Base-by-base conservation (phyloP, 1,284 basidiomycete species). In the Cerrena zonata region DNA sequence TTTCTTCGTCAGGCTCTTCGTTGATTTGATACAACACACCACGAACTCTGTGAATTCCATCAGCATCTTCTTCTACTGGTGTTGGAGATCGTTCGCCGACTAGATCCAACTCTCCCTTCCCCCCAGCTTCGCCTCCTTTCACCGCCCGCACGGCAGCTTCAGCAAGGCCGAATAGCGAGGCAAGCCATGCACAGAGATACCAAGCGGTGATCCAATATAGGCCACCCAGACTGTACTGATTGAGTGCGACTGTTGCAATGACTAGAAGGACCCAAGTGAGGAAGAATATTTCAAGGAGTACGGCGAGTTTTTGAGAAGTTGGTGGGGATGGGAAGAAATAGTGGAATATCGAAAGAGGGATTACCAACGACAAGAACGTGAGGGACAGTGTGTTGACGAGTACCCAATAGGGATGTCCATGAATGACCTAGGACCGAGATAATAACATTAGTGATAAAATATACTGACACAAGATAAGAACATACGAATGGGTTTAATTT, bases 401-500 rank as follows among this genome's bases (percentile, higher is more conserved):
- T 5, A 58, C 54, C 23, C 49, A 24, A 24, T 47, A 52, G 13
- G 52, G 52, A 21, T 55, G 49, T 18, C 52, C 48, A 21, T 58
- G 47, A 2, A 56, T 43, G 5, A 52, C 40, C 56, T 58, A 27
- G 19, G 26, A 34, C 11, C 24, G 23, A 36, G 26, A 19, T 24
- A 27, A 15, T n/a, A n/a, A n/a, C n/a, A n/a, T 7, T 15, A 43
- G 13, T 40, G 15, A n/a, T n/a, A n/a, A n/a, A n/a, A n/a, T 34
- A 34, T 7, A 7, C 30, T 34, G 30, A 34, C 26, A 26, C 19
- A 23, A 23, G 19, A 46, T 26, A 45, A 19, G 38, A n/a, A 68
- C 86, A 55, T 60, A 88, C 86, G 54, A 80, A 82, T 40, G 84
- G 79, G 62, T 87, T 89, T 21, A 83, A 30, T 12, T 72, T 65